phyloP scores from a whole-genome alignment of 495 filamentous ascomycete species.

The Xylaria curta region DNA sequence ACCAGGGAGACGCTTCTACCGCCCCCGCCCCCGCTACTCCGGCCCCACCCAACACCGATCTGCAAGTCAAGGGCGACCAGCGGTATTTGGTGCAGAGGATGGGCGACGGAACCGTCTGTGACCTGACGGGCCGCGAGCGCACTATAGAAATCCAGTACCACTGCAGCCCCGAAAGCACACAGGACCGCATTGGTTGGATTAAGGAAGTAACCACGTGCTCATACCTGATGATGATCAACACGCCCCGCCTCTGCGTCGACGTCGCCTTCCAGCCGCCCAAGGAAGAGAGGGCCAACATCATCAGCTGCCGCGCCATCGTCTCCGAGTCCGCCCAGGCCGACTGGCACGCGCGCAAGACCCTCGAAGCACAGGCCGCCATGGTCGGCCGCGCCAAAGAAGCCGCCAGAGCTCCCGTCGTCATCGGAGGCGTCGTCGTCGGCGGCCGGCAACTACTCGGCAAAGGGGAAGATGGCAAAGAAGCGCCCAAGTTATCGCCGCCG shows the following conservation, averaged over 20 bases:
- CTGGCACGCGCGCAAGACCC: conserved; percentile 62
- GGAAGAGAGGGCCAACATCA: conserved; percentile 75
- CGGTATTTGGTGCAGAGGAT: conserved; percentile 91
- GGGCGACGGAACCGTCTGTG: conserved; percentile 85
- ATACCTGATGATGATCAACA: conserved; percentile 95
- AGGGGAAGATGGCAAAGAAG: conserved; percentile 50
- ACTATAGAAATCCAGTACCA: conserved; percentile 93
- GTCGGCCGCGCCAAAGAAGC: conserved; percentile 48
- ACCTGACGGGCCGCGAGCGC: conserved; percentile 83
- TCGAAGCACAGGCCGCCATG: conserved; percentile 60
- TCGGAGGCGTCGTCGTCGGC: conserved; percentile 61
- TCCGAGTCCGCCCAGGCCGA: conserved; percentile 58
- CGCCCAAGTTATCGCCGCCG: conserved; percentile 44
- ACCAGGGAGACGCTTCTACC: conserved; percentile 29
- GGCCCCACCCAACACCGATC: conserved; percentile 62
- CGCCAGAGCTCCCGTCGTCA: conserved; percentile 43
- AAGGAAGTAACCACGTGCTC: conserved; percentile 94
- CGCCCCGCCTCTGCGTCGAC: conserved; percentile 89
- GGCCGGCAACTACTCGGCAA: conserved; percentile 55
- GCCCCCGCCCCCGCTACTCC: conserved; percentile 45
- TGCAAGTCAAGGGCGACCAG: conserved; percentile 82
- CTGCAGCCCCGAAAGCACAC: conserved; percentile 76
- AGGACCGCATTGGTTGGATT: conserved; percentile 90
- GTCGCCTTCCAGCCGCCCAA: conserved; percentile 89
- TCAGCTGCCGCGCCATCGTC: conserved; percentile 79